These are phyloP conservation scores for Salix suchowensis DNA, from an alignment of 345 rosid genomes.

Conservation along the genomic window DNA sequence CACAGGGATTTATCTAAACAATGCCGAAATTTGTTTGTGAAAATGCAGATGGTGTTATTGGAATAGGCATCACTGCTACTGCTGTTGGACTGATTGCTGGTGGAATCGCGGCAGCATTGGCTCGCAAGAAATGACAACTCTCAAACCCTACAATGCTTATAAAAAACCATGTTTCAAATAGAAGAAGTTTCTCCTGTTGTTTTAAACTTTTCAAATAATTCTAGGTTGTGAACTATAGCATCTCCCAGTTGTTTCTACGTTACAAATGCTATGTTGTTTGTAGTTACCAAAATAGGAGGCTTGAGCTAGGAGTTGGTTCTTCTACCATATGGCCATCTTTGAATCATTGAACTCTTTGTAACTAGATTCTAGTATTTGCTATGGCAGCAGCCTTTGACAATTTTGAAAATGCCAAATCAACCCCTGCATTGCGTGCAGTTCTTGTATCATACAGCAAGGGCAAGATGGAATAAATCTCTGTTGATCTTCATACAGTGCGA, in stretches of 20 bases:
- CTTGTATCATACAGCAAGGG: neutral
- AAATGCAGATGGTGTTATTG: slow-evolving; percentile 75
- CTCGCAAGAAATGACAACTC: slow-evolving; percentile 55
- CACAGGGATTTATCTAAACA: neutral
- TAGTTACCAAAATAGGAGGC: neutral
- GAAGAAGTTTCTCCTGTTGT: neutral
- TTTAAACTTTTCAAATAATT: neutral
- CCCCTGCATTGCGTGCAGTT: neutral
- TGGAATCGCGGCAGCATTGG: slow-evolving; percentile 73
- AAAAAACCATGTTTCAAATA: neutral
- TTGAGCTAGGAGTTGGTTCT: neutral
- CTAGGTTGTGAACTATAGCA: neutral
- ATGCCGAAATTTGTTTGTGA: slow-evolving; percentile 1
- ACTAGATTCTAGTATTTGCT: neutral
- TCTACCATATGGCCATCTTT: neutral
- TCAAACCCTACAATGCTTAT: neutral
- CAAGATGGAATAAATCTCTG: neutral
- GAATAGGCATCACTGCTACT: slow-evolving; percentile 82
- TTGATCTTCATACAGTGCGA: neutral
- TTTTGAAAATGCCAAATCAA: neutral
- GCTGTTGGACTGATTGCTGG: slow-evolving; percentile 77
- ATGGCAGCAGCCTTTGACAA: neutral
- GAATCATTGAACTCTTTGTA: neutral
- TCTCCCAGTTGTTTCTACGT: neutral
- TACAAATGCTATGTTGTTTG: neutral